Evolutionary conservation across 2,329 filamentous ascomycete genomes (phyloP).

Genomic region (Aaosphaeria arxii): DNA sequence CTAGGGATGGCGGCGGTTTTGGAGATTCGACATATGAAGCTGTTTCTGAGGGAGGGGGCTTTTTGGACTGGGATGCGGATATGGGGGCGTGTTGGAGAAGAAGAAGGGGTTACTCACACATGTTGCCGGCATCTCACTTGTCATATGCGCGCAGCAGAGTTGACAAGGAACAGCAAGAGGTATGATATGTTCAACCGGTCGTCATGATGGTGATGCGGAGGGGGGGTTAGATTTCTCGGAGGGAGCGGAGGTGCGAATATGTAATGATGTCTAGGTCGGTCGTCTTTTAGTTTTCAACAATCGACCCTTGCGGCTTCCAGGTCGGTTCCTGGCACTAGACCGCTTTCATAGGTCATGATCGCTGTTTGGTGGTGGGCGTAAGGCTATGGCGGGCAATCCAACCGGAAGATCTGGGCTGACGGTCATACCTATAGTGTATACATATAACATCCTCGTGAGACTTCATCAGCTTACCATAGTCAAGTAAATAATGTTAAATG

Average conservation of each 20-base stretch:
- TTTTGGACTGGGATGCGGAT: no score
- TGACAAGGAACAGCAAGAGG: slow-evolving; percentile 12
- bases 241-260: background rate
- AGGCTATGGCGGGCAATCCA: no score
- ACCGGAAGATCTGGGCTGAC: no score
- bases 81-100: slow-evolving; percentile 1
- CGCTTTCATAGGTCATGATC: slow-evolving; percentile 1
- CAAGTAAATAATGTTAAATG: no score
- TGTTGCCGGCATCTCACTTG: slow-evolving; percentile 32
- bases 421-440: no score
- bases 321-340: slow-evolving; percentile 3
- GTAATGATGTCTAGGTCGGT: no score
- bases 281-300: background rate
- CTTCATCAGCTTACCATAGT: no score
- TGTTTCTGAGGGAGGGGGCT: slow-evolving; percentile 1
- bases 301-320: background rate
- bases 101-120: slow-evolving; percentile 30
- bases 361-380: background rate
- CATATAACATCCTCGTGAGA: no score
- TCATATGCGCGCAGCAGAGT: slow-evolving; percentile 26
- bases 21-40: slow-evolving; percentile 1
- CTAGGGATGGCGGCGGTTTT: slow-evolving; percentile 10
- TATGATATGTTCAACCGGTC: slow-evolving; percentile 11
- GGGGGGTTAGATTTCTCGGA: background rate
- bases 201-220: slow-evolving; percentile 3